phyloP scores from a whole-genome alignment of 306 rosid genomes.

The Parietaria judaica region DNA sequence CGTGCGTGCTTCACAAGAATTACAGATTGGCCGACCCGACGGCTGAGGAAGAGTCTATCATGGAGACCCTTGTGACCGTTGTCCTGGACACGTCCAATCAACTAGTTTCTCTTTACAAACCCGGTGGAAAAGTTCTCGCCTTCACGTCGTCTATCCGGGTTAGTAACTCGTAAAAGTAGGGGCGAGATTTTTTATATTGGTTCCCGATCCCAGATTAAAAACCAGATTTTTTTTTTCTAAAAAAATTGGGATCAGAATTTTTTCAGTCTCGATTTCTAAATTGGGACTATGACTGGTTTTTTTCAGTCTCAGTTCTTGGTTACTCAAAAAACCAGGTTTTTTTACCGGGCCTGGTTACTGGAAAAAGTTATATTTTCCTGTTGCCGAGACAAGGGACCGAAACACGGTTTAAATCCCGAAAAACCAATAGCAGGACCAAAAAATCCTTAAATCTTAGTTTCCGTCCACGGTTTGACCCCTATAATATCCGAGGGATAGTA shows the following conservation, averaged over 20 bases:
- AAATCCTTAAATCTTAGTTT: background rate
- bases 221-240: no score
- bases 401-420: background rate
- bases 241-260: no score
- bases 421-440: background rate
- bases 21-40: slow-evolving; percentile 82
- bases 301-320: no score
- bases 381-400: no score
- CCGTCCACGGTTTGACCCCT: background rate
- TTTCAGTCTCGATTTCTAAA: no score
- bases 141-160: slow-evolving; percentile 69
- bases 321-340: no score
- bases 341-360: no score
- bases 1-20: slow-evolving; percentile 72
- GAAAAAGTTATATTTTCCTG: no score
- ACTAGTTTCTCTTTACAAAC: slow-evolving; percentile 75
- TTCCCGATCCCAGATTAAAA: no score
- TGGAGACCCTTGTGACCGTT: slow-evolving; percentile 72
- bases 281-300: no score
- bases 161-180: slow-evolving; percentile 17
- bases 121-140: slow-evolving; percentile 79
- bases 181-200: no score
- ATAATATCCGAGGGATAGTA: background rate
- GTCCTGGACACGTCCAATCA: slow-evolving; percentile 74
- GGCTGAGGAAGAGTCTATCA: slow-evolving; percentile 80